Percentiles rank a stretch among this genome's conserved stretches.
Conservation (phyloP, 148 eudicot genomes). For the Spergularia marina region DNA sequence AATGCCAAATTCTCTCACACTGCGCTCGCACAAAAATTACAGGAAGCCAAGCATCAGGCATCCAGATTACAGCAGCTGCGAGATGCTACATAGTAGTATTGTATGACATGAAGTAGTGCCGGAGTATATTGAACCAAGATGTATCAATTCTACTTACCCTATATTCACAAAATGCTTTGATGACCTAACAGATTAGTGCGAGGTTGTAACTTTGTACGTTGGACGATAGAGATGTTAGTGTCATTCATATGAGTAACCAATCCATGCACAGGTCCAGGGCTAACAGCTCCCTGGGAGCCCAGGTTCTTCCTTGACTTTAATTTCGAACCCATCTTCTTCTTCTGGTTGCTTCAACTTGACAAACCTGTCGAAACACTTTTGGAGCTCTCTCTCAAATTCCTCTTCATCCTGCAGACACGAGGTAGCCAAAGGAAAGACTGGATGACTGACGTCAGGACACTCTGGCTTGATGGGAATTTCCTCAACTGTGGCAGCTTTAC, state of each 20-base stretch:
- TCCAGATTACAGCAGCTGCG: neutral
- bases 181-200: neutral
- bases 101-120: neutral
- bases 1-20: neutral
- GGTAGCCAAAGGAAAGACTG: neutral
- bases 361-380: conserved; percentile 15
- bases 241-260: neutral
- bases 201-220: neutral
- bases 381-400: conserved; percentile 10
- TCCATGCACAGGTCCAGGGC: neutral
- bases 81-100: neutral
- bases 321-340: neutral
- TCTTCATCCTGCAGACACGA: neutral
- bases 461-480: conserved; percentile 1
- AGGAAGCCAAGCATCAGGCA: neutral
- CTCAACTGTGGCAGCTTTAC: neutral
- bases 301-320: conserved; percentile 14
- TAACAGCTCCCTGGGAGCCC: neutral
- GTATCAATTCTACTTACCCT: neutral
- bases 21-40: neutral
- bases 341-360: neutral
- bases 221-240: neutral
- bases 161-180: neutral
- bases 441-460: neutral
- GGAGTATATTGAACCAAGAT: neutral